Percentiles rank a stretch among this genome's conserved stretches.
phyloP scores from a whole-genome alignment of 768 basidiomycete genomes.

The Russula earlei region DNA sequence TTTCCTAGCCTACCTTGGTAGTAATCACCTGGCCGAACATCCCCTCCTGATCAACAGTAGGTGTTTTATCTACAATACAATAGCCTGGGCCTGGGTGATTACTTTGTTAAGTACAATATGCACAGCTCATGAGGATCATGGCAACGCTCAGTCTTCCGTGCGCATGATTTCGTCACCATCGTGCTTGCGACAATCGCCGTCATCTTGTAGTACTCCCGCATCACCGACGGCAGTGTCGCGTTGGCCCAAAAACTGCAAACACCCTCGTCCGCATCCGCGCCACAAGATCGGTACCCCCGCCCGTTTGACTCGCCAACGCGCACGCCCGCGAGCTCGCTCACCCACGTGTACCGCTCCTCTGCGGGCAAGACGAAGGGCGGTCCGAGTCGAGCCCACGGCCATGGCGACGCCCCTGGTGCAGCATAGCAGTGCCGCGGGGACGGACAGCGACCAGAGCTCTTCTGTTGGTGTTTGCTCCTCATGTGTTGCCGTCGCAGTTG shows the following conservation, averaged over 20 bases:
- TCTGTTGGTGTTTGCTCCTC: neutral
- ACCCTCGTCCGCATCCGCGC: conserved; percentile 18
- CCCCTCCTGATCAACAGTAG: too few species aligned
- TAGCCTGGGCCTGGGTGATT: neutral
- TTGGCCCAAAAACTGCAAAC: conserved; percentile 10
- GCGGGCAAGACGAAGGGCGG: conserved; percentile 15
- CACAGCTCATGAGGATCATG: neutral
- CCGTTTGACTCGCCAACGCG: conserved; percentile 13
- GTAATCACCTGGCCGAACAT: too few species aligned
- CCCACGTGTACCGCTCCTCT: conserved; percentile 18
- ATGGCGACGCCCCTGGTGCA: neutral
- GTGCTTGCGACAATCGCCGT: neutral
- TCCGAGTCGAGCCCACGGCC: conserved; percentile 13
- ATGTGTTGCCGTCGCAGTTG: neutral
- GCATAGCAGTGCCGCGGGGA: conserved; percentile 3
- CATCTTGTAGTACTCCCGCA: neutral
- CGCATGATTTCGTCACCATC: neutral
- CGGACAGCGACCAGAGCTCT: conserved; percentile 15
- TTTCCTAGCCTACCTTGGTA: too few species aligned
- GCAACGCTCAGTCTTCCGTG: neutral
- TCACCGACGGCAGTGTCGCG: neutral
- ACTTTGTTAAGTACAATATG: neutral
- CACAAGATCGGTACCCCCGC: conserved; percentile 18
- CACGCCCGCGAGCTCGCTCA: conserved; percentile 12
- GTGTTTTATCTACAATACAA: conserved; percentile 1